Percentiles rank a stretch among this genome's conserved stretches.
These are phyloP conservation scores for Diaporthe sp. DNA, from an alignment of 2,329 filamentous ascomycete genomes.

Conservation along the genomic window DNA sequence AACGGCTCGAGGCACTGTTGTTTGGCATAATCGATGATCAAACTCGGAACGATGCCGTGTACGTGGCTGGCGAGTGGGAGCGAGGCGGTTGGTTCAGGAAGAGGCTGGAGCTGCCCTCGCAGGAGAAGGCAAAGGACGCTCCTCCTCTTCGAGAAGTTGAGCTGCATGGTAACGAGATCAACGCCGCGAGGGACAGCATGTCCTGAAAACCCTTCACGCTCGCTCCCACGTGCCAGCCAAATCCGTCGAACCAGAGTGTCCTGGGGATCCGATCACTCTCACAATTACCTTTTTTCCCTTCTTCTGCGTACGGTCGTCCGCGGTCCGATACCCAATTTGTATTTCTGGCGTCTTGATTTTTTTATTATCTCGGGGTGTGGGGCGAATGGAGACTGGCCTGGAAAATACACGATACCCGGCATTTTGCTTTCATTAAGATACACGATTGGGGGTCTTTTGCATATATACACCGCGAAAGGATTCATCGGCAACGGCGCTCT, in stretches of 20 bases:
- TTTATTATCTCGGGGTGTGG: neutral
- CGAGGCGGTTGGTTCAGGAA: slow-evolving; percentile 83
- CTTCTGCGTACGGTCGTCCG: neutral
- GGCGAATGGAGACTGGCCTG: slow-evolving; percentile 33
- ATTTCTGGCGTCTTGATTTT: slow-evolving; percentile 1
- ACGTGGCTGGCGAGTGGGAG: slow-evolving; percentile 83
- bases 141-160: slow-evolving; percentile 27
- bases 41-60: slow-evolving; percentile 73
- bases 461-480: slow-evolving; percentile 5
- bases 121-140: slow-evolving; percentile 37
- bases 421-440: slow-evolving; percentile 34
- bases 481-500: slow-evolving; percentile 28
- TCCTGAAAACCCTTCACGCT: neutral
- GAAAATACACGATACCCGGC: slow-evolving; percentile 43
- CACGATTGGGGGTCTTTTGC: slow-evolving; percentile 24
- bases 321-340: neutral
- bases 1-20: slow-evolving; percentile 78
- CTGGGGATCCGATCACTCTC: neutral
- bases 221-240: neutral
- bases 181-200: slow-evolving; percentile 35
- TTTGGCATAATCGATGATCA: slow-evolving; percentile 75
- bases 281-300: neutral
- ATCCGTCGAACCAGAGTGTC: neutral
- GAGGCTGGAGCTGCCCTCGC: slow-evolving; percentile 35
- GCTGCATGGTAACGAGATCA: slow-evolving; percentile 38